Conservation (phyloP, 176 grass and related monocot species). For the Elaeis guineensis region DNA sequence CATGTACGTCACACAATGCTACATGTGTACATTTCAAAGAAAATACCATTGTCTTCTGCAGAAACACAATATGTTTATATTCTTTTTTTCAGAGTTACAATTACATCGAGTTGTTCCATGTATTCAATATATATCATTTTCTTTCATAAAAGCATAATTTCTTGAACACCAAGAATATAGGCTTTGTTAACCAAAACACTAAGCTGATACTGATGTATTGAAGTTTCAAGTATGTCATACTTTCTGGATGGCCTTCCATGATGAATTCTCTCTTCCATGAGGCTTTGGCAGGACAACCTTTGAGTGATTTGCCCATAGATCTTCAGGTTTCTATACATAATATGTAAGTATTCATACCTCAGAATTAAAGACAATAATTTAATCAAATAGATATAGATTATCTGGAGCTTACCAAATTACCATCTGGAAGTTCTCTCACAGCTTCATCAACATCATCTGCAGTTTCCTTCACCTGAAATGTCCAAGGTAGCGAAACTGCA, state of each 20-base stretch:
- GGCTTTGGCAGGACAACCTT: constrained; percentile 73
- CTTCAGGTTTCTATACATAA: constrained; percentile 53
- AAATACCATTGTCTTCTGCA: not conserved
- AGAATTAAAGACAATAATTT: constrained; percentile 13
- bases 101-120: not conserved
- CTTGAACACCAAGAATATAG: too few species aligned
- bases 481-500: not conserved
- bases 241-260: constrained; percentile 84
- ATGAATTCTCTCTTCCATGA: constrained; percentile 65
- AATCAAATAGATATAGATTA: constrained; percentile 13
- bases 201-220: too few species aligned
- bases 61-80: not conserved
- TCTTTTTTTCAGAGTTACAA: too few species aligned
- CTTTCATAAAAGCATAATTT: too few species aligned
- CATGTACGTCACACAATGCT: too few species aligned
- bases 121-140: constrained; percentile 10
- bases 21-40: not conserved
- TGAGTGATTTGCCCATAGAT: constrained; percentile 95
- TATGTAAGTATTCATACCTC: constrained; percentile 16
- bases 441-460: constrained; percentile 83
- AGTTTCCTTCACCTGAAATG: constrained; percentile 73
- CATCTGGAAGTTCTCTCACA: constrained; percentile 94
- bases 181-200: too few species aligned
- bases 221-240: constrained; percentile 29
- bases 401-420: constrained; percentile 56